Evolutionary conservation across 2,329 filamentous ascomycete species (phyloP).

Genomic region (Talaromyces sp.): DNA sequence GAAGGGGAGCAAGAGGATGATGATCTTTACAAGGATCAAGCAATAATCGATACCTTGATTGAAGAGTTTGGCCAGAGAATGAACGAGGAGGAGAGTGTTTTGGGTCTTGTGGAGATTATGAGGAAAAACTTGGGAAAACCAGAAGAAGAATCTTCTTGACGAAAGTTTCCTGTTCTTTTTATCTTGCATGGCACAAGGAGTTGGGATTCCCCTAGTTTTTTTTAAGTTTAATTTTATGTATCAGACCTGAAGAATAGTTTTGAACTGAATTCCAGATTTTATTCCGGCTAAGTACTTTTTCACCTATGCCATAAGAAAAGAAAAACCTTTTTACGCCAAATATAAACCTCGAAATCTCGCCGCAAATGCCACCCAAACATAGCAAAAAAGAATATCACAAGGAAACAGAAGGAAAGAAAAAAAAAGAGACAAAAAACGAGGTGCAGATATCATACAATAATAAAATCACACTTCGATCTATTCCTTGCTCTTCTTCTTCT

Average conservation of each 20-base stretch:
- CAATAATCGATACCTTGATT: conserved; percentile 36
- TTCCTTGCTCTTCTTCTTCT: conserved; percentile 54
- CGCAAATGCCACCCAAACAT: conserved; percentile 27
- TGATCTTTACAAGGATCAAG: conserved; percentile 31
- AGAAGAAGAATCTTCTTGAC: background rate
- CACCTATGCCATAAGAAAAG: conserved; percentile 8
- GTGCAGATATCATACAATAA: conserved; percentile 42
- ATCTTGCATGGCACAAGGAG: conserved; percentile 7
- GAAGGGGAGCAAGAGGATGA: conserved; percentile 17
- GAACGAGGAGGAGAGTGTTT: conserved; percentile 27
- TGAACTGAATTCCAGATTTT: background rate
- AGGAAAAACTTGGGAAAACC: conserved; percentile 21
- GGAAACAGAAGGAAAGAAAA: conserved; percentile 22
- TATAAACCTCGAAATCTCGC: conserved; percentile 15
- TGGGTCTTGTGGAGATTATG: conserved; percentile 26
- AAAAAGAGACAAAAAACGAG: conserved; percentile 25
- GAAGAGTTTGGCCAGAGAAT: conserved; percentile 40
- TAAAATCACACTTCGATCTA: conserved; percentile 16
- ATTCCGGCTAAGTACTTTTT: conserved; percentile 1
- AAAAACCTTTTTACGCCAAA: conserved; percentile 10
- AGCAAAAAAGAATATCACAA: conserved; percentile 24
- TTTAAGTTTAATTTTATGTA: background rate
- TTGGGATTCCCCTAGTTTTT: background rate
- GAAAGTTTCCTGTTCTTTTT: background rate
- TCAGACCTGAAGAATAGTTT: background rate